Conservation (phyloP, 2,329 filamentous ascomycete species). For the Myriosclerotinia duriaeana region DNA sequence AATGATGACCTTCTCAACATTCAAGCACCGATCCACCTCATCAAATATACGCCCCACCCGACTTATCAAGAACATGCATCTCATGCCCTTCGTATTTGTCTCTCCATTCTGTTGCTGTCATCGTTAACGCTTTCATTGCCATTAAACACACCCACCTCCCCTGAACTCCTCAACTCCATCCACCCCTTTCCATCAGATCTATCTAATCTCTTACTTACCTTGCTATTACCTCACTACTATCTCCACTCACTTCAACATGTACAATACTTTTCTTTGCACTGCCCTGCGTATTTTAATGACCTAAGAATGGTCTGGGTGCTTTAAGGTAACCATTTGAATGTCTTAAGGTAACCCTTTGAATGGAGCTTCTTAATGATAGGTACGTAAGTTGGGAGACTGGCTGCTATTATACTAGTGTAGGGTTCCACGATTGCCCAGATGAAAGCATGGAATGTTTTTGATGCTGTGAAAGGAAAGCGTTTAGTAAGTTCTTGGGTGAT, state of each 20-base stretch:
- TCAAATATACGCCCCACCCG: too few species aligned
- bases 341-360: background rate
- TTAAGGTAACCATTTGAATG: background rate
- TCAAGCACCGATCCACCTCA: background rate
- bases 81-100: background rate
- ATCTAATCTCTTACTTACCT: too few species aligned
- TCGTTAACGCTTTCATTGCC: background rate
- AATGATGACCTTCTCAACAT: too few species aligned
- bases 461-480: background rate
- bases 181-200: background rate
- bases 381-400: background rate
- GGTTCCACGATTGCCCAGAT: constrained; percentile 10
- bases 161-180: background rate
- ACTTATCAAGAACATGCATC: background rate
- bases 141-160: background rate
- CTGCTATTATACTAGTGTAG: background rate
- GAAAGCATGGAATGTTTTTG: constrained; percentile 1
- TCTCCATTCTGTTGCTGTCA: too few species aligned
- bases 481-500: too few species aligned
- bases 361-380: background rate
- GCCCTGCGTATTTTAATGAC: background rate
- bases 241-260: background rate
- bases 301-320: too few species aligned
- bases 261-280: background rate
- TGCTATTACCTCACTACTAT: background rate